Conservation (phyloP, 306 rosid species). For the Citrullus amarus region DNA sequence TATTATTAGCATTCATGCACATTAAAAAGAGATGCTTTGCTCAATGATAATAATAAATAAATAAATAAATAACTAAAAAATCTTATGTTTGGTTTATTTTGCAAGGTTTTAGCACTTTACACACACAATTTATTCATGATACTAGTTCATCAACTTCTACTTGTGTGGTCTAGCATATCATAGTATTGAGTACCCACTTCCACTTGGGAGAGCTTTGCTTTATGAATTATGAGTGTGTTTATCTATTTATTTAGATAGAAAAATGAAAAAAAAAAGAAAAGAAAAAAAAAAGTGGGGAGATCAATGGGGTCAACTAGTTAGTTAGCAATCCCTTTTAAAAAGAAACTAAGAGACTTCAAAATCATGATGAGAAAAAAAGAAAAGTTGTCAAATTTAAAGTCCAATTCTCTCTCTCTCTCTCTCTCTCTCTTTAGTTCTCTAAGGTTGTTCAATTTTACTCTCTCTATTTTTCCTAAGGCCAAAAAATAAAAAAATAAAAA, state of each 20-base stretch:
- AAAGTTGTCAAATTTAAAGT: conserved; percentile 4
- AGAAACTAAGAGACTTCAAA: conserved; percentile 30
- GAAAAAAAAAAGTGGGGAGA: conserved; percentile 12
- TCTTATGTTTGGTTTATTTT: not conserved
- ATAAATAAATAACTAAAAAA: too few relatives aligned
- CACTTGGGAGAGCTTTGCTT: not conserved
- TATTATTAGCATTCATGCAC: too few relatives aligned
- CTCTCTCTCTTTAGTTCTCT: not conserved
- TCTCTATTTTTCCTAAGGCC: not conserved
- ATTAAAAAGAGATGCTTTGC: too few relatives aligned
- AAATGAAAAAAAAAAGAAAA: too few relatives aligned
- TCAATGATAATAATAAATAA: too few relatives aligned
- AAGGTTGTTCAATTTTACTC: not conserved
- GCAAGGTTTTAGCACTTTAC: not conserved
- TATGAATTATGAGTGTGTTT: conserved; percentile 2
- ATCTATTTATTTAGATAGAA: conserved; percentile 5
- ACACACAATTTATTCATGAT: not conserved
- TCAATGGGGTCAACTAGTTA: conserved; percentile 43
- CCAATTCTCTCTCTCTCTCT: not conserved
- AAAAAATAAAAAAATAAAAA: not conserved
- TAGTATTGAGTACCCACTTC: conserved; percentile 2
- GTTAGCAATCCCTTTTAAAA: conserved; percentile 20
- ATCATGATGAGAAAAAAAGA: conserved; percentile 27
- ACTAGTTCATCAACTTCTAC: not conserved
- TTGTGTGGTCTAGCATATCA: not conserved